These are phyloP conservation scores for Pittosporum tobira DNA, from an alignment of 129 eudicot species.

Conservation along the genomic window DNA sequence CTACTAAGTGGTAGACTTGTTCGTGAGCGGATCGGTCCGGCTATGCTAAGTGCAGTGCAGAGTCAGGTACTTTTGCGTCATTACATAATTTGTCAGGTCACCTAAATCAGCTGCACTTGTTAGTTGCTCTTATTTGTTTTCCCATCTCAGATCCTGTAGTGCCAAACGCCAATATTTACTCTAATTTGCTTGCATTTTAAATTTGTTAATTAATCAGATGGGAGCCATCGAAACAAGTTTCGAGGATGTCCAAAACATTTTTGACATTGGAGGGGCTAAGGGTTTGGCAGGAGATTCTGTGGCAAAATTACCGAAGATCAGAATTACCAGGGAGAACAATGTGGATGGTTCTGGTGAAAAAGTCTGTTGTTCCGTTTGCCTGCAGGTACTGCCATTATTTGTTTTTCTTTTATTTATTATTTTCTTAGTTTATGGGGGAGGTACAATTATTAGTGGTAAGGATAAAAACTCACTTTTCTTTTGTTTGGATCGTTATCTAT, in stretches of 20 bases:
- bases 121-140: too few species aligned
- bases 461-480: neutral
- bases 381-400: constrained; percentile 49
- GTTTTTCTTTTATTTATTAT: too few species aligned
- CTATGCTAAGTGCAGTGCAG: constrained; percentile 98
- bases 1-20: constrained; percentile 96
- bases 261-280: constrained; percentile 71
- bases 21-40: constrained; percentile 96
- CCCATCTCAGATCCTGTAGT: too few species aligned
- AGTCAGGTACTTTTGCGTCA: constrained; percentile 56
- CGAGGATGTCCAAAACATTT: constrained; percentile 72
- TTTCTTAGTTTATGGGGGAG: neutral
- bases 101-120: too few species aligned
- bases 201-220: constrained; percentile 45
- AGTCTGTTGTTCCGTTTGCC: constrained; percentile 88
- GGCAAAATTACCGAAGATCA: constrained; percentile 75
- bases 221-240: constrained; percentile 92
- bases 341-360: constrained; percentile 81
- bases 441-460: neutral
- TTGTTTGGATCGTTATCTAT: neutral
- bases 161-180: too few species aligned
- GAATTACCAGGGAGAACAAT: constrained; percentile 53
- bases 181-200: neutral
- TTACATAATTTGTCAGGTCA: neutral
- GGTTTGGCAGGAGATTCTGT: constrained; percentile 78